Conservation (phyloP, 192 early-diverging fungal species). For the Thoreauomyces humboldtii region DNA sequence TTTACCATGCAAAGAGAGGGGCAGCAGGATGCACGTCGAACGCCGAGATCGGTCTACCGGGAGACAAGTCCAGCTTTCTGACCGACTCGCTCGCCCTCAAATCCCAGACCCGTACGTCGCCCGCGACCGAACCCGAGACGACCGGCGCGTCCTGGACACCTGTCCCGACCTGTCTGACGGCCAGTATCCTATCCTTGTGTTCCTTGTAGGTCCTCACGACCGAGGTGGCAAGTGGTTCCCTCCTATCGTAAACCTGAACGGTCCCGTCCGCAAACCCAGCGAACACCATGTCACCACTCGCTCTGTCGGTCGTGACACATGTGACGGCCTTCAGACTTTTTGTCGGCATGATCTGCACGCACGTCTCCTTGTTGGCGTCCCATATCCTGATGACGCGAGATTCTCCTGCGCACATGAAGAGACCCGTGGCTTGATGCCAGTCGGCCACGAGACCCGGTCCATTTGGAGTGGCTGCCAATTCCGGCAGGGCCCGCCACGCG, state of each 20-base stretch:
- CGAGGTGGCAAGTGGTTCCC: constrained; percentile 36
- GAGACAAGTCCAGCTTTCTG: background rate
- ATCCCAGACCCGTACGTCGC: constrained; percentile 44
- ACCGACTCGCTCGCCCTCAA: constrained; percentile 22
- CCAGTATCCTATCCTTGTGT: constrained; percentile 59
- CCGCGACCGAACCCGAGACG: constrained; percentile 55
- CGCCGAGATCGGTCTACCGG: constrained; percentile 28
- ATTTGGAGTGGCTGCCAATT: constrained; percentile 47
- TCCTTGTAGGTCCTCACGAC: constrained; percentile 59
- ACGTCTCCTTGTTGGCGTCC: constrained; percentile 77
- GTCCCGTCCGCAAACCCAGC: constrained; percentile 74
- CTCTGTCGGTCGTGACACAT: constrained; percentile 61
- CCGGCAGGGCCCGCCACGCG: constrained; percentile 74
- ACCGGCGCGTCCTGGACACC: constrained; percentile 48
- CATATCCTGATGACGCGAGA: constrained; percentile 66
- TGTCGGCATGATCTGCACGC: constrained; percentile 63
- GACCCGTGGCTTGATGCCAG: constrained; percentile 76
- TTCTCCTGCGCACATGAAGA: constrained; percentile 67
- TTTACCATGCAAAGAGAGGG: constrained; percentile 45
- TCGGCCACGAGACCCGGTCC: constrained; percentile 61
- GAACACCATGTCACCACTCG: constrained; percentile 61
- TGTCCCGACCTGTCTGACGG: constrained; percentile 49
- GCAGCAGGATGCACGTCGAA: constrained; percentile 38
- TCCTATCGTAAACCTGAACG: constrained; percentile 68
- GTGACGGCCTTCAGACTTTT: constrained; percentile 56